Conservation (phyloP, 768 basidiomycete genomes). For the Podaxis rugospora region DNA sequence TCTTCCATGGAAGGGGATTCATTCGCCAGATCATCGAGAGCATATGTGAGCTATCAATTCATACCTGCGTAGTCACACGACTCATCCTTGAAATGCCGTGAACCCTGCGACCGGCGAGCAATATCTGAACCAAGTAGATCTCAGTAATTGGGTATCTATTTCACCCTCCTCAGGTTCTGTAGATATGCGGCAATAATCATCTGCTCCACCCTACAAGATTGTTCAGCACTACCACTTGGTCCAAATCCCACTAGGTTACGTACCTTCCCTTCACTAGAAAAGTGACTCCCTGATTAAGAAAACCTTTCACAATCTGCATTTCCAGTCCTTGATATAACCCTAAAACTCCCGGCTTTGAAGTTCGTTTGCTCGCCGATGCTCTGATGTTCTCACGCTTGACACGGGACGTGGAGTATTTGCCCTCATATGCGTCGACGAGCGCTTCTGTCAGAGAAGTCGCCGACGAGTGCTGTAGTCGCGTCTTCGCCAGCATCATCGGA, state of each 20-base stretch:
- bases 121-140: too few species aligned
- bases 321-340: slow-evolving; percentile 53
- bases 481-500: slow-evolving; percentile 59
- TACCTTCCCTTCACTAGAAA: slow-evolving; percentile 58
- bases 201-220: slow-evolving; percentile 18
- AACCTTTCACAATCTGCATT: slow-evolving; percentile 48
- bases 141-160: too few species aligned
- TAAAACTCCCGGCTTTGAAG: slow-evolving; percentile 19
- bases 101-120: too few species aligned
- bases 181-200: slow-evolving; percentile 19
- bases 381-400: slow-evolving; percentile 3
- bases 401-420: slow-evolving; percentile 14
- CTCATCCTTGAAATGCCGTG: too few species aligned
- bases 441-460: slow-evolving; percentile 31
- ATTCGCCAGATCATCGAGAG: too few species aligned
- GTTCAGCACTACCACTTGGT: not conserved
- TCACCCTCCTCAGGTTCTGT: too few species aligned
- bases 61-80: too few species aligned
- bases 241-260: not conserved
- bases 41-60: too few species aligned
- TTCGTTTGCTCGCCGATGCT: not conserved
- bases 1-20: too few species aligned
- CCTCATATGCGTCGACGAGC: slow-evolving; percentile 30
- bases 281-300: slow-evolving; percentile 53
- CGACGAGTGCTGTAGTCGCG: slow-evolving; percentile 41